These are phyloP conservation scores for Laburnicola sp. DNA, from an alignment of 2,329 filamentous ascomycete genomes.

Conservation along the genomic window DNA sequence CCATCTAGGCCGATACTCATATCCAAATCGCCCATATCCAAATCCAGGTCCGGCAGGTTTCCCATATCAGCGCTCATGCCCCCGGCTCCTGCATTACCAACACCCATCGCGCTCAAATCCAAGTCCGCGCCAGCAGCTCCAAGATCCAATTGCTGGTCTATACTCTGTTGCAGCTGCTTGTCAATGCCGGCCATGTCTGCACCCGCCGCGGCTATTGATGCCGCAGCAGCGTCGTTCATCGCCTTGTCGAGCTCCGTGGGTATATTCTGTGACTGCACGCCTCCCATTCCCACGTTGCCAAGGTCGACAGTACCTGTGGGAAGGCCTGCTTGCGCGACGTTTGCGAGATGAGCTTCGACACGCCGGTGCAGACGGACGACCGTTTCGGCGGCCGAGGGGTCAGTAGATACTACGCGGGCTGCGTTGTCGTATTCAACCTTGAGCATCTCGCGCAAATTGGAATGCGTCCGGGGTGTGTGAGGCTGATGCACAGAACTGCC, in stretches of 20 bases:
- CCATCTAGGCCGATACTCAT: constrained; percentile 38
- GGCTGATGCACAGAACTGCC: constrained; percentile 31
- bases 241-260: constrained; percentile 39
- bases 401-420: constrained; percentile 59
- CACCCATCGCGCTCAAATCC: constrained; percentile 37
- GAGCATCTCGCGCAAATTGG: constrained; percentile 64
- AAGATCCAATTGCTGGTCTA: constrained; percentile 34
- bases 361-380: constrained; percentile 64
- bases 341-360: constrained; percentile 65
- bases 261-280: constrained; percentile 32
- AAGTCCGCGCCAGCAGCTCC: constrained; percentile 28
- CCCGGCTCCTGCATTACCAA: constrained; percentile 22
- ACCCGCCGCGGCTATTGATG: constrained; percentile 30
- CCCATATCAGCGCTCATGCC: constrained; percentile 31
- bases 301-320: constrained; percentile 33
- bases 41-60: constrained; percentile 32
- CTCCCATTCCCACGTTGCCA: constrained; percentile 31
- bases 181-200: constrained; percentile 32
- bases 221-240: constrained; percentile 42
- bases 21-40: constrained; percentile 35
- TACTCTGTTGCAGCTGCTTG: constrained; percentile 38
- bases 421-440: constrained; percentile 62
- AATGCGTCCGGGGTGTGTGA: constrained; percentile 41
- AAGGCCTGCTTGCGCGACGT: constrained; percentile 27
- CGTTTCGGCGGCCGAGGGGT: constrained; percentile 62